A percentile compares a stretch with the other conserved stretches of the same genome.
These are phyloP conservation scores for Biscutella laevigata DNA, from an alignment of 441 rosid genomes.

Conservation along the genomic window DNA sequence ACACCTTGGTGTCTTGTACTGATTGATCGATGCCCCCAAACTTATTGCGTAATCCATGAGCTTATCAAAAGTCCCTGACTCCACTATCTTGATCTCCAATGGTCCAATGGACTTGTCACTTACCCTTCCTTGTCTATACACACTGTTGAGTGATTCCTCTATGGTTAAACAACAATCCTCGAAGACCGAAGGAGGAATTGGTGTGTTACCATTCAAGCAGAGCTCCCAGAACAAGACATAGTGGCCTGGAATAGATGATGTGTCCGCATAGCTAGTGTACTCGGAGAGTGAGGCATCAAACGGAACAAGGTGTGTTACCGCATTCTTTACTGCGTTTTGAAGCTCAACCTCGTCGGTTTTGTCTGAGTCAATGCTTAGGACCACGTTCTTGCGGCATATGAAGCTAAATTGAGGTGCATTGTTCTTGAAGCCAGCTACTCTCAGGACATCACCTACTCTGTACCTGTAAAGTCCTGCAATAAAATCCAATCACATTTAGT, in stretches of 20 bases:
- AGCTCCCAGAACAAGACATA: conserved; percentile 70
- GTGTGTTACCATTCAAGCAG: conserved; percentile 38
- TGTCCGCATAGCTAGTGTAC: conserved; percentile 65
- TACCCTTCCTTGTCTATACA: conserved; percentile 59
- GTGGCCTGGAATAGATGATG: conserved; percentile 52
- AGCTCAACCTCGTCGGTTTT: conserved; percentile 78
- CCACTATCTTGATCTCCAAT: conserved; percentile 59
- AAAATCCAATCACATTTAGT: background rate
- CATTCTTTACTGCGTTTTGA: conserved; percentile 58
- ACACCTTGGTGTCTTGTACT: conserved; percentile 71
- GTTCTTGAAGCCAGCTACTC: conserved; percentile 70
- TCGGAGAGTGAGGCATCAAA: conserved; percentile 52
- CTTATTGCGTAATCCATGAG: conserved; percentile 70
- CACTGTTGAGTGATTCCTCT: conserved; percentile 64
- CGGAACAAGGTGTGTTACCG: conserved; percentile 47
- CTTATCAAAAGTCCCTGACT: conserved; percentile 63
- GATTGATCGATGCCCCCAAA: conserved; percentile 62
- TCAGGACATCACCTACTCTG: conserved; percentile 63
- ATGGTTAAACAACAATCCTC: conserved; percentile 63
- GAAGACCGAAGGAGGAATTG: conserved; percentile 60
- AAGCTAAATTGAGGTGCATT: conserved; percentile 63
- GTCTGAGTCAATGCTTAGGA: conserved; percentile 60
- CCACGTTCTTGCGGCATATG: conserved; percentile 71
- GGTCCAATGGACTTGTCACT: conserved; percentile 66
- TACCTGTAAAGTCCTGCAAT: conserved; percentile 47